phyloP scores from a whole-genome alignment of 2,329 filamentous ascomycete species.

The Colletotrichum nymphaeae region DNA sequence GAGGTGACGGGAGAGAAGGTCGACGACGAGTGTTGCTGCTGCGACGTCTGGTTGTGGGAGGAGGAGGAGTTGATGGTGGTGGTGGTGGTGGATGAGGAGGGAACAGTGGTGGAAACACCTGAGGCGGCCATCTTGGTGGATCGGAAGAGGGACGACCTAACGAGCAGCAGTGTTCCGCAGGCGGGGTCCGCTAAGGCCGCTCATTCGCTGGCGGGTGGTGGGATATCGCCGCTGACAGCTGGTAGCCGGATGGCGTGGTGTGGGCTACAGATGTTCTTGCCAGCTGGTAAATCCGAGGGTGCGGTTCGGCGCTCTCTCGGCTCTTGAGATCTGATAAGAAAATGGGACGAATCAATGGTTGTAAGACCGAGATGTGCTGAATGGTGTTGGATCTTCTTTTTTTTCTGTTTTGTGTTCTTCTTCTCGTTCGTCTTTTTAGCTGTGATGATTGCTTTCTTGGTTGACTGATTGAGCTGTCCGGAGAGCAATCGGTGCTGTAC shows the following conservation, averaged over 20 bases:
- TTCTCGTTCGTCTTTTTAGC: too few relatives aligned
- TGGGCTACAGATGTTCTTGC: constrained; percentile 10
- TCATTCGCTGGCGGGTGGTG: constrained; percentile 22
- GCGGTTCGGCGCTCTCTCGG: constrained; percentile 32
- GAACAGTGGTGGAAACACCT: constrained; percentile 29
- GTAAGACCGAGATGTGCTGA: background rate
- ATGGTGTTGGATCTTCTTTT: background rate
- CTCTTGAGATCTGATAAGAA: constrained; percentile 8
- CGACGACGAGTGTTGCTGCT: constrained; percentile 14
- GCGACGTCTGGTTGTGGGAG: background rate
- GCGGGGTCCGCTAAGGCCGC: constrained; percentile 24
- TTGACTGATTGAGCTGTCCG: background rate
- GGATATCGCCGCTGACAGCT: constrained; percentile 7
- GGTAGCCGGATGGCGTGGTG: background rate
- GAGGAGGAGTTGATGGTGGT: constrained; percentile 16
- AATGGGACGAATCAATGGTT: background rate
- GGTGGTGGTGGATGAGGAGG: constrained; percentile 19
- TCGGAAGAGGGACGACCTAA: constrained; percentile 27
- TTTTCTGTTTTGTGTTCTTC: too few relatives aligned
- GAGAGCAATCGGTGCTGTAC: background rate
- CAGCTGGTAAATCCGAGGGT: constrained; percentile 31
- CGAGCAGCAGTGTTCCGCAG: constrained; percentile 25
- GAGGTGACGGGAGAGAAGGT: constrained; percentile 25
- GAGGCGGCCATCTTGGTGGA: constrained; percentile 34
- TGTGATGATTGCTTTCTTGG: too few relatives aligned